phyloP scores from a whole-genome alignment of 2,329 filamentous ascomycete genomes.

The Pseudonectria buxi region DNA sequence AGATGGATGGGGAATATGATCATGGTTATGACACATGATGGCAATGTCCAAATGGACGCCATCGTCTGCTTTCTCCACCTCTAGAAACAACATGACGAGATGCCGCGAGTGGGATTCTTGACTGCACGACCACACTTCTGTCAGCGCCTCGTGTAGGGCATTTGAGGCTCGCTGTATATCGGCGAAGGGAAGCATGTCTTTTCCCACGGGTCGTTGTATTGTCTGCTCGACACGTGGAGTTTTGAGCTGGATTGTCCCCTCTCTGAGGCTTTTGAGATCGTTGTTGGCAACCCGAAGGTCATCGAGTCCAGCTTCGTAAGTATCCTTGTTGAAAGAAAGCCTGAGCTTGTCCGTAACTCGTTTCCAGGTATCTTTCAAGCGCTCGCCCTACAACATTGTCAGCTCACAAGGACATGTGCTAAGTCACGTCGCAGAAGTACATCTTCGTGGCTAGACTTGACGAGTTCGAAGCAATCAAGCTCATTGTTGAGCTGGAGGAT shows the following conservation, averaged over 20 bases:
- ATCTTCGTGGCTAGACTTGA: too few relatives aligned
- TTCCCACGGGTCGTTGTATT: neutral
- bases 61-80: too few relatives aligned
- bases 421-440: neutral
- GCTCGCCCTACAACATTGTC: conserved; percentile 1
- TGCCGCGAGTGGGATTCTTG: too few relatives aligned
- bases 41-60: too few relatives aligned
- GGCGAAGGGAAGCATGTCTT: neutral
- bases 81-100: too few relatives aligned
- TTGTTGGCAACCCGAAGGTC: conserved; percentile 1
- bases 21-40: too few relatives aligned
- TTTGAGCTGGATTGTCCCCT: neutral
- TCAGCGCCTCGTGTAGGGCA: too few relatives aligned
- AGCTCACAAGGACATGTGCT: neutral
- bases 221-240: neutral
- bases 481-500: too few relatives aligned
- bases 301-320: neutral
- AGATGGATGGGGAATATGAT: too few relatives aligned
- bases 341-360: neutral
- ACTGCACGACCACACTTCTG: too few relatives aligned
- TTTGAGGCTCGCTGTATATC: neutral
- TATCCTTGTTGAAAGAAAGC: neutral
- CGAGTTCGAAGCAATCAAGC: too few relatives aligned
- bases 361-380: neutral
- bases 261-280: conserved; percentile 1